Conservation (phyloP, 768 basidiomycete species). For the Atractiella rhizophila region DNA sequence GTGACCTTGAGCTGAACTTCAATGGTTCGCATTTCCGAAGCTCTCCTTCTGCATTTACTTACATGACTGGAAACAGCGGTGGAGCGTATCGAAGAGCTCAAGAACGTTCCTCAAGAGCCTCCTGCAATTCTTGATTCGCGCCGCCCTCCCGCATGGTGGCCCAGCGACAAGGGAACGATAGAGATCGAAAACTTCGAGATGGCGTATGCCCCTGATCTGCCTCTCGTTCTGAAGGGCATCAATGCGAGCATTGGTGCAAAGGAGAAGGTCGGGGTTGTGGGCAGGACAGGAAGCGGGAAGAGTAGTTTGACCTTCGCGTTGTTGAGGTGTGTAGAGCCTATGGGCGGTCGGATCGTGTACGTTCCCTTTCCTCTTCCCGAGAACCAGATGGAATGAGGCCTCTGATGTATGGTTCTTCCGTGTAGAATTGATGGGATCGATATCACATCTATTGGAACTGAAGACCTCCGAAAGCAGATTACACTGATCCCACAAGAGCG, state of each 20-base stretch:
- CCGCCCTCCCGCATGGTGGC: conserved; percentile 25
- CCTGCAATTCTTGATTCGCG: conserved; percentile 11
- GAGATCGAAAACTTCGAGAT: conserved; percentile 20
- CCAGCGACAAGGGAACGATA: conserved; percentile 19
- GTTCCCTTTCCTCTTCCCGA: neutral
- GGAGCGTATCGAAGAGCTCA: conserved; percentile 31
- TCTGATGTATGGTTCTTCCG: conserved; percentile 45
- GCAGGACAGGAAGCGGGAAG: conserved; percentile 39
- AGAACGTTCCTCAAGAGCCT: conserved; percentile 17
- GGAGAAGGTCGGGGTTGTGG: conserved; percentile 26
- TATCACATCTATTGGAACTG: conserved; percentile 20
- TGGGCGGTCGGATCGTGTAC: conserved; percentile 22
- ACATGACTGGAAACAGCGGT: too few species aligned
- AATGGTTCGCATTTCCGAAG: too few species aligned
- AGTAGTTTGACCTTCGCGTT: conserved; percentile 23
- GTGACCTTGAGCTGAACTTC: too few species aligned
- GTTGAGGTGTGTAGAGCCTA: conserved; percentile 25
- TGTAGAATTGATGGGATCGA: conserved; percentile 23
- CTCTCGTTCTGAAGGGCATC: conserved; percentile 20
- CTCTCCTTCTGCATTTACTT: too few species aligned
- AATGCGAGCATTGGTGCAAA: conserved; percentile 20
- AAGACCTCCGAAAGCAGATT: conserved; percentile 41
- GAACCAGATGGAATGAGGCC: too few species aligned
- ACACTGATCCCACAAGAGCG: conserved; percentile 28
- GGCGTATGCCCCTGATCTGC: conserved; percentile 16